These are phyloP conservation scores for Melastoma malabathricum DNA, from an alignment of 345 rosid species.

Conservation along the genomic window DNA sequence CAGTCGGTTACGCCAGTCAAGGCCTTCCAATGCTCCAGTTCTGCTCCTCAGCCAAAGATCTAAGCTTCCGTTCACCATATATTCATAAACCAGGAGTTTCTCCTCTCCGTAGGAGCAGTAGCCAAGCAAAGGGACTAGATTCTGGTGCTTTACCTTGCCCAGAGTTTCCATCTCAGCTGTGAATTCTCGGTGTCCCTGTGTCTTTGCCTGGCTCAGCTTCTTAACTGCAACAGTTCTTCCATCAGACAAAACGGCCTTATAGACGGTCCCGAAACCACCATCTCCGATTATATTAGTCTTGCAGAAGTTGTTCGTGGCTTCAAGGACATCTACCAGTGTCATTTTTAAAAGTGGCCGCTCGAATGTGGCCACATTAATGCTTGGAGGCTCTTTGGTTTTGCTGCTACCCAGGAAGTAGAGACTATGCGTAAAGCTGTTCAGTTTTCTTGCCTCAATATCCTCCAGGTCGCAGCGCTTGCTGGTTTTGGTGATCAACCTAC, in stretches of 20 bases:
- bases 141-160: conserved; percentile 88
- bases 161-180: conserved; percentile 90
- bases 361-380: conserved; percentile 77
- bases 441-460: conserved; percentile 40
- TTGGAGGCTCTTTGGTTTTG: conserved; percentile 70
- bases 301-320: conserved; percentile 67
- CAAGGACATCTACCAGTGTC: conserved; percentile 57
- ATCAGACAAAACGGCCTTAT: conserved; percentile 46
- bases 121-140: conserved; percentile 74
- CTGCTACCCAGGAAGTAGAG: conserved; percentile 57
- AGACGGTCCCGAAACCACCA: conserved; percentile 91
- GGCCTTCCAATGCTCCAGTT: conserved; percentile 45
- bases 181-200: conserved; percentile 83
- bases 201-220: conserved; percentile 72
- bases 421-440: conserved; percentile 33
- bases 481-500: conserved; percentile 30
- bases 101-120: conserved; percentile 76
- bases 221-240: conserved; percentile 78
- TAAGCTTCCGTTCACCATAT: conserved; percentile 82
- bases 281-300: conserved; percentile 83
- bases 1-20: conserved; percentile 69
- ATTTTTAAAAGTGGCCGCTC: conserved; percentile 73
- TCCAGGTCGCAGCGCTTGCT: conserved; percentile 23
- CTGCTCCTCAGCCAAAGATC: conserved; percentile 73
- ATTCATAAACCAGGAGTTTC: conserved; percentile 82